Percentiles rank a stretch among this genome's conserved stretches.
Conservation (phyloP, 352 stramenopile genomes). For the Phytophthora cactorum region DNA sequence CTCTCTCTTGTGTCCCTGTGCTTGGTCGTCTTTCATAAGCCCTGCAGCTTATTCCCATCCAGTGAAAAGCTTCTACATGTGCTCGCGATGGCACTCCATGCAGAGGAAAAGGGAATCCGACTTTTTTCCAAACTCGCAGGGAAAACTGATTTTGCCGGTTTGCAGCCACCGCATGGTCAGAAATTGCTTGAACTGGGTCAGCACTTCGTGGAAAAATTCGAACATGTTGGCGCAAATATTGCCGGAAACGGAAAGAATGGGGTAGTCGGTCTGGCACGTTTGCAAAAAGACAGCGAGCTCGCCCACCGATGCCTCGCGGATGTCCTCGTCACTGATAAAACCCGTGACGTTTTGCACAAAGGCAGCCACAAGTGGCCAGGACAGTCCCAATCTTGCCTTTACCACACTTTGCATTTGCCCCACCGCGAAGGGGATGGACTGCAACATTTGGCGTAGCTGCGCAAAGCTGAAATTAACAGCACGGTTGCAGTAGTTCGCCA, state of each 20-base stretch:
- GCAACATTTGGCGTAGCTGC: constrained; percentile 62
- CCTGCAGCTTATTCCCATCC: neutral
- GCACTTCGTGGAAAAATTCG: constrained; percentile 67
- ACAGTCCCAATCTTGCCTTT: constrained; percentile 59
- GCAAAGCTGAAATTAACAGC: constrained; percentile 56
- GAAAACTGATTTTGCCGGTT: constrained; percentile 62
- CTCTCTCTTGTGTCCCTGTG: neutral
- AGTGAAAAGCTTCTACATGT: constrained; percentile 42
- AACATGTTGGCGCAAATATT: constrained; percentile 72
- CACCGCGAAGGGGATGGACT: constrained; percentile 66
- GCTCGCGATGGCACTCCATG: constrained; percentile 86
- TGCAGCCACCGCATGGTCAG: constrained; percentile 65
- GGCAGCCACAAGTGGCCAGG: constrained; percentile 62
- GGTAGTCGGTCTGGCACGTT: constrained; percentile 25
- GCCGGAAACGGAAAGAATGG: constrained; percentile 23
- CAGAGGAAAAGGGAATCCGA: constrained; percentile 77
- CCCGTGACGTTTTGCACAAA: constrained; percentile 72
- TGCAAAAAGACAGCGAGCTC: constrained; percentile 71
- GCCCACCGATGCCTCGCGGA: constrained; percentile 65
- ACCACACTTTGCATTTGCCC: constrained; percentile 72
- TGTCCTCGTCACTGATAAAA: constrained; percentile 79
- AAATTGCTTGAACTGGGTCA: constrained; percentile 76
- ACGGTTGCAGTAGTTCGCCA: constrained; percentile 65
- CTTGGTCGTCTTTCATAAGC: neutral
- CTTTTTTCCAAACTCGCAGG: constrained; percentile 86